Evolutionary conservation across 305 asterid genomes (phyloP).

Genomic region (Solanum chacoense): DNA sequence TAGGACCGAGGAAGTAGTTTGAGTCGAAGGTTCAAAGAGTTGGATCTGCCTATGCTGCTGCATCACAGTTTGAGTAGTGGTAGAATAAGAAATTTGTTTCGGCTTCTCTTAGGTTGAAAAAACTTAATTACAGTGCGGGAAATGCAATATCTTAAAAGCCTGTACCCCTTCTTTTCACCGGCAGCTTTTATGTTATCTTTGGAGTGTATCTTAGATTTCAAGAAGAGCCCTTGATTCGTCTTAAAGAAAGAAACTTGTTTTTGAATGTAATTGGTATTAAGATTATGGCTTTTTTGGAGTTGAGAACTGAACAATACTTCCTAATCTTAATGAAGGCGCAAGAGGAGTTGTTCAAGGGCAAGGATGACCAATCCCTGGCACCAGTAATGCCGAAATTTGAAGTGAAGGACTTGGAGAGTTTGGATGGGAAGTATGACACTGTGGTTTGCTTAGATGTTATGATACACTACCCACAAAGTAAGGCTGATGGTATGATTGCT

Average conservation of each 20-base stretch:
- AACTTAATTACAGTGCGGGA: not conserved
- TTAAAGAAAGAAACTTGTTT: not conserved
- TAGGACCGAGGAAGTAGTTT: not conserved
- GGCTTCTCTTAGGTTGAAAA: not conserved
- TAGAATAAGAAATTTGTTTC: not conserved
- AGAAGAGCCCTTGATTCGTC: not conserved
- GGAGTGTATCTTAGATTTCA: not conserved
- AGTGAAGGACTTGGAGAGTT: conserved; percentile 81
- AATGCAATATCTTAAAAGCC: not conserved
- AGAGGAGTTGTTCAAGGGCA: conserved; percentile 49
- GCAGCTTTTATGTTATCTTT: not conserved
- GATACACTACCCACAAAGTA: conserved; percentile 90
- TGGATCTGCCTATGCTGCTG: not conserved
- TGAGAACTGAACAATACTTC: not conserved
- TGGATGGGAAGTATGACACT: conserved; percentile 73
- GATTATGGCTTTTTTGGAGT: not conserved
- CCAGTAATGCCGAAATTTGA: conserved; percentile 62
- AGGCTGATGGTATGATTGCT: conserved; percentile 90
- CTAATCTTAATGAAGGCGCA: conserved; percentile 39
- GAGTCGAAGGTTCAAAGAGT: not conserved
- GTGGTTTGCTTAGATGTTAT: conserved; percentile 87
- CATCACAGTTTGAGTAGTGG: not conserved
- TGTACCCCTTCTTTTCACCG: not conserved
- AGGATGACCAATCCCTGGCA: conserved; percentile 37
- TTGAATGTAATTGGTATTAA: not conserved